A percentile compares a stretch with the other conserved stretches of the same genome.
Conservation (phyloP, 176 grass and related monocot genomes). For the Bothriochloa decipiens region DNA sequence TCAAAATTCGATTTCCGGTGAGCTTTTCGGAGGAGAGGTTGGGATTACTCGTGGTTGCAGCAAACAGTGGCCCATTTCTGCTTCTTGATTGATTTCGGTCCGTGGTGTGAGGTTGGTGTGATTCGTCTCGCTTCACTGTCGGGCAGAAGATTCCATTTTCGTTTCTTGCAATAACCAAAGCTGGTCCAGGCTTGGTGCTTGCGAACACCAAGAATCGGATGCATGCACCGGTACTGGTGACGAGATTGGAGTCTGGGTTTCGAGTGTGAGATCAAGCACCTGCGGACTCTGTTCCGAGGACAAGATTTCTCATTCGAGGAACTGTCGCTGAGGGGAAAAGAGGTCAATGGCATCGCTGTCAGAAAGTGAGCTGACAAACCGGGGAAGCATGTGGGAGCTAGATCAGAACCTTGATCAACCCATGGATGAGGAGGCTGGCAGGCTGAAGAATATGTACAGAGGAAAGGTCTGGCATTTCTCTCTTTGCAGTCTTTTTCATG, state of each 20-base stretch:
- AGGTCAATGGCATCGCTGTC: conserved; percentile 67
- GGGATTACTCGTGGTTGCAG: conserved; percentile 15
- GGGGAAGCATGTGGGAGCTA: conserved; percentile 93
- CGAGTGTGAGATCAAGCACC: not conserved
- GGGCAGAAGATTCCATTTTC: conserved; percentile 17
- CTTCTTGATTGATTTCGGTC: conserved; percentile 7
- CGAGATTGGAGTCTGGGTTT: conserved; percentile 23
- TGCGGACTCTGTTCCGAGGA: not conserved
- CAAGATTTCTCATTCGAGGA: conserved; percentile 20
- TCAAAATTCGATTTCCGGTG: conserved; percentile 36
- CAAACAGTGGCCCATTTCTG: not conserved
- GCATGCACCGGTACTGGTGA: not conserved
- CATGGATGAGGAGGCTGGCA: conserved; percentile 94
- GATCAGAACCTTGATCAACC: conserved; percentile 96
- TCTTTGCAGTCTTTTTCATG: conserved; percentile 4
- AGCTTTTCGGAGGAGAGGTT: conserved; percentile 32
- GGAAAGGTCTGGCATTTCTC: conserved; percentile 76
- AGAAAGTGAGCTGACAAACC: conserved; percentile 58
- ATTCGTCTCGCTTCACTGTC: conserved; percentile 14
- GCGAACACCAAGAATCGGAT: not conserved
- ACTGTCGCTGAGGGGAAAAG: not conserved
- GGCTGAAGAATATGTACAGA: conserved; percentile 81
- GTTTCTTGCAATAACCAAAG: conserved; percentile 14
- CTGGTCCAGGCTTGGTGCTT: conserved; percentile 7
- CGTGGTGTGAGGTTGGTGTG: not conserved